Evolutionary conservation across 805 yeast genomes (phyloP).

Genomic region (Metschnikowia hibisci): DNA sequence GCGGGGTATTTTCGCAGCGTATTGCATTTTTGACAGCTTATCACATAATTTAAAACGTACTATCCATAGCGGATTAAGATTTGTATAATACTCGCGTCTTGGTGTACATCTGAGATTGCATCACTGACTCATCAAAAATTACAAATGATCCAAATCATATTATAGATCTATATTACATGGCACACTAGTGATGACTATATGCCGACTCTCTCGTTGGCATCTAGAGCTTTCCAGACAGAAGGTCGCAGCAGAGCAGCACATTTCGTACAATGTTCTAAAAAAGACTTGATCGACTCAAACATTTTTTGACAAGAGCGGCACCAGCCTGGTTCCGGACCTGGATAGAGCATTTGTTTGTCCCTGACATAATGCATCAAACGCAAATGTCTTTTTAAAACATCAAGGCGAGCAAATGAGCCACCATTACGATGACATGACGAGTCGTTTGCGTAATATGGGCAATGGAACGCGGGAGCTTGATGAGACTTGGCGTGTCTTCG

Average conservation of each 20-base stretch:
- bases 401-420: slow-evolving; percentile 70
- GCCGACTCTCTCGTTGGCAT: not conserved
- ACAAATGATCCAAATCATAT: no score
- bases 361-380: slow-evolving; percentile 64
- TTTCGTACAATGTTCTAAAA: slow-evolving; percentile 60
- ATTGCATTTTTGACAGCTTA: no score
- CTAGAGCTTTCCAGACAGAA: slow-evolving; percentile 8
- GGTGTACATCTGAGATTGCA: no score
- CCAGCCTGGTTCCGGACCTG: slow-evolving; percentile 53
- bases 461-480: slow-evolving; percentile 59
- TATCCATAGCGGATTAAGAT: no score
- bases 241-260: slow-evolving; percentile 43
- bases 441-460: slow-evolving; percentile 69
- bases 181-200: not conserved
- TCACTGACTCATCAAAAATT: no score
- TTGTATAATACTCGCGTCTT: no score
- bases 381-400: slow-evolving; percentile 70
- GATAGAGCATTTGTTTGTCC: slow-evolving; percentile 32
- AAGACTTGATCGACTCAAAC: slow-evolving; percentile 52
- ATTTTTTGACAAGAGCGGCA: slow-evolving; percentile 60
- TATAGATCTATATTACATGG: no score
- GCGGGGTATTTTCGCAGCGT: no score
- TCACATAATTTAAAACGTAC: no score
- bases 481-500: slow-evolving; percentile 67
- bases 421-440: slow-evolving; percentile 73